Conservation (phyloP, 352 stramenopile genomes). For the Phytopythium boreale region DNA sequence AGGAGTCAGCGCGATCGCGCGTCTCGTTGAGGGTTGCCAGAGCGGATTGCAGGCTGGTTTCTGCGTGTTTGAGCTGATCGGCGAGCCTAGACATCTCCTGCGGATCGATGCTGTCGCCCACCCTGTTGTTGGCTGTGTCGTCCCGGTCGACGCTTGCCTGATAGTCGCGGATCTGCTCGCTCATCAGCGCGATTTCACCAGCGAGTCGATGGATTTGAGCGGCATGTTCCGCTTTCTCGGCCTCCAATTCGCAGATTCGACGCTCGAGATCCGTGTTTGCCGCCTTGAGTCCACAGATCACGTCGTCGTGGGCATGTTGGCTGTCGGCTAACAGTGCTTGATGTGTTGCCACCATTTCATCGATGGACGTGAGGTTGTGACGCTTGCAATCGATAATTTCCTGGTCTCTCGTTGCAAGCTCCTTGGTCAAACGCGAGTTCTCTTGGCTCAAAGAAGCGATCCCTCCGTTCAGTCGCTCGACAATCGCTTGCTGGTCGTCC, state of each 20-base stretch:
- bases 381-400: neutral
- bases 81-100: neutral
- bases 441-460: neutral
- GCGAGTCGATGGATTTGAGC: neutral
- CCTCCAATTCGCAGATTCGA: neutral
- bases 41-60: neutral
- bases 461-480: neutral
- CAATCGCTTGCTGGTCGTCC: neutral
- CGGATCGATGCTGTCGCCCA: neutral
- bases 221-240: neutral
- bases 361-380: neutral
- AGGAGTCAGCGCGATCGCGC: constrained; percentile 5
- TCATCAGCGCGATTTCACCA: neutral
- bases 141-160: neutral
- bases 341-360: neutral
- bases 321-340: neutral
- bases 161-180: neutral
- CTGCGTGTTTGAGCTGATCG: neutral
- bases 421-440: neutral
- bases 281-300: neutral
- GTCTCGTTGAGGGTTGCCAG: neutral
- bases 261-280: neutral
- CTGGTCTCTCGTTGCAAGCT: neutral
- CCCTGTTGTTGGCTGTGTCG: neutral
- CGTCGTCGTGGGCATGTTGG: neutral